Evolutionary conservation across 1,284 basidiomycete species (phyloP).

Genomic region (Caloboletus firmus): DNA sequence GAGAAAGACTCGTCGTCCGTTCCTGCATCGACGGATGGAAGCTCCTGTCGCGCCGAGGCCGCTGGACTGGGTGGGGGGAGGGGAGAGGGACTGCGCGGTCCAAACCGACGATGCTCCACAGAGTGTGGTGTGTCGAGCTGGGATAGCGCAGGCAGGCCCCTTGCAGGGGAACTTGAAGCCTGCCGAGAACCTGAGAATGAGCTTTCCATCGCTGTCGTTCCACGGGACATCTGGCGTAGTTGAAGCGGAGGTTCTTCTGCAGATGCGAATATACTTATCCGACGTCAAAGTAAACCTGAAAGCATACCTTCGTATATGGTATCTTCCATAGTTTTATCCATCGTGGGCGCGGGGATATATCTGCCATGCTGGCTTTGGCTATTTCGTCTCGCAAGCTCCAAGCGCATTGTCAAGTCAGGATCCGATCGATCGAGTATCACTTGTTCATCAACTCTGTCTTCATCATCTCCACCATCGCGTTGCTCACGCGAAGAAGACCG

Average conservation of each 20-base stretch:
- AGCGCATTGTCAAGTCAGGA: conserved; percentile 66
- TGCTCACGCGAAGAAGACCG: conserved; percentile 44
- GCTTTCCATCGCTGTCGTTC: conserved; percentile 42
- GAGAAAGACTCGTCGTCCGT: conserved; percentile 42
- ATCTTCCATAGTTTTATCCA: conserved; percentile 54
- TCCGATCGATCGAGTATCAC: conserved; percentile 61
- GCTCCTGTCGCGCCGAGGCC: conserved; percentile 26
- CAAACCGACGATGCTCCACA: conserved; percentile 60
- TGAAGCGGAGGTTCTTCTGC: conserved; percentile 61
- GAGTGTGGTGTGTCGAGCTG: conserved; percentile 42
- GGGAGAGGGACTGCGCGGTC: conserved; percentile 71
- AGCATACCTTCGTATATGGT: conserved; percentile 72
- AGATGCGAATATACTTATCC: conserved; percentile 2
- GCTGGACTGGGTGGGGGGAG: conserved; percentile 48
- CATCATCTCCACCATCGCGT: conserved; percentile 44
- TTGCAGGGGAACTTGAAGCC: conserved; percentile 34
- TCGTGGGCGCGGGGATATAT: conserved; percentile 37
- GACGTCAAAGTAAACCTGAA: conserved; percentile 1
- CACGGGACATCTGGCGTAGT: conserved; percentile 53
- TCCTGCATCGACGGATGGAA: conserved; percentile 47
- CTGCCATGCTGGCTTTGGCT: conserved; percentile 70
- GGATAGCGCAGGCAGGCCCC: conserved; percentile 16
- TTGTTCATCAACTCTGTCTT: conserved; percentile 41
- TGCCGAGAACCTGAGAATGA: conserved; percentile 44
- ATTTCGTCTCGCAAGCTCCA: conserved; percentile 79